Evolutionary conservation across 805 yeast genomes (phyloP), one percentile per base, ranked within the genome.

Genomic region (Cyberlindnera meyerae): DNA sequence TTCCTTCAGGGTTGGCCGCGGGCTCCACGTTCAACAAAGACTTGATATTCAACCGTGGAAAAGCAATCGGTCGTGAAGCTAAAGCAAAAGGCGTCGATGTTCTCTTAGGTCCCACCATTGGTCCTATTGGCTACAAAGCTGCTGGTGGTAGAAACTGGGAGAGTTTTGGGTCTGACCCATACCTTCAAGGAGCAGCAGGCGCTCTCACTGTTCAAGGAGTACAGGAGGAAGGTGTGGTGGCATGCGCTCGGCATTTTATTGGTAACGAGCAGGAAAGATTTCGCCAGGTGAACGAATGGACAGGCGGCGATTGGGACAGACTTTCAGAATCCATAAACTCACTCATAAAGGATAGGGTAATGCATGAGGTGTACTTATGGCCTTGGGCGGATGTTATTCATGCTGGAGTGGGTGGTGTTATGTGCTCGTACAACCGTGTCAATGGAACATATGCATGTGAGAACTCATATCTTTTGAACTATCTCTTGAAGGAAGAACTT

Each of bases 61-160:
- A 68, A 43, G 79, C 80, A 2, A 55, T 77, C 38, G 83, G 81
- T 4, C 60, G 63, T 43, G 83, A 77, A 51, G 70, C 68, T 42
- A 66, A 65, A 43, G 58, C 51, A 4, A 77, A 76, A 49, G 81
- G 81, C 18, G 75, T 73, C 12, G 71, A 76, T 49, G 62, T 75
- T 25, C 63, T 72, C 11, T 58, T 77, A 24, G 82, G 79, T 0
- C 84, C 83, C 1, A 62, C 65, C 3, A 61, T 73, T 27, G 82
- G 82, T 0, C 83, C 83, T 9, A 64, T 77, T 29, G 84, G 83
- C 0, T 61, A 66, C 24, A 71, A 76, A 47, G 82, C 81, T 4
- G 71, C 70, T 27, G 83, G 79, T 16, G 83, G 84, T 6, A 62
- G 82, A 45, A 73, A 71, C 55, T 76, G 82, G 80, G 82, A 77